Conservation (phyloP, 2,329 filamentous ascomycete species). For the Microcyclosporella mali region DNA sequence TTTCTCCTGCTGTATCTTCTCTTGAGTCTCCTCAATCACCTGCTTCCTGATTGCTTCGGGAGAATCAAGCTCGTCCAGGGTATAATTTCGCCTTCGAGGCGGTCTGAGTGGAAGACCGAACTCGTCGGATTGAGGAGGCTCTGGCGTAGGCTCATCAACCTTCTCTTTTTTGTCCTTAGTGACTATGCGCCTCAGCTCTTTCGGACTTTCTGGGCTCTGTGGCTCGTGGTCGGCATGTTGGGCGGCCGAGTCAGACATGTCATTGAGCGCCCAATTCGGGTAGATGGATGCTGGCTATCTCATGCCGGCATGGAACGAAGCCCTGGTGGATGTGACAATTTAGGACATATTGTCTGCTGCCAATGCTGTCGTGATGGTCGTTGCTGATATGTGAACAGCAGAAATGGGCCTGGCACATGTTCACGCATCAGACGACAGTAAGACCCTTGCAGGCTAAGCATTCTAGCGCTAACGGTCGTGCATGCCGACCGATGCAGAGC, state of each 20-base stretch:
- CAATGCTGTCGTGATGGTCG: too few species aligned
- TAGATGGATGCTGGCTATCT: not conserved
- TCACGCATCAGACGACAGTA: too few species aligned
- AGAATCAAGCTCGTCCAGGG: conserved; percentile 21
- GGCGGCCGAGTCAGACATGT: not conserved
- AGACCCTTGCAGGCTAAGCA: not conserved
- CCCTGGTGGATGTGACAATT: too few species aligned
- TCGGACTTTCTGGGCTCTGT: not conserved
- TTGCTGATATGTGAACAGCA: too few species aligned
- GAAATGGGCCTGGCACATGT: too few species aligned
- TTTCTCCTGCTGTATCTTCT: conserved; percentile 9
- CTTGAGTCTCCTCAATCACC: conserved; percentile 18
- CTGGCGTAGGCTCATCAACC: conserved; percentile 17
- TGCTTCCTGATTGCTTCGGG: conserved; percentile 18
- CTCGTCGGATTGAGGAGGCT: conserved; percentile 30
- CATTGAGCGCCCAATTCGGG: conserved; percentile 1
- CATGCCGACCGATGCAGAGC: conserved; percentile 9
- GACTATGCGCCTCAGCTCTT: conserved; percentile 10
- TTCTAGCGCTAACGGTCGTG: conserved; percentile 5
- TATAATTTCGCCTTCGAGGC: conserved; percentile 25
- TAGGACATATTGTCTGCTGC: too few species aligned
- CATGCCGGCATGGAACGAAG: not conserved
- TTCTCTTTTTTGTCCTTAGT: conserved; percentile 14
- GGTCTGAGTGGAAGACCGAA: conserved; percentile 34
- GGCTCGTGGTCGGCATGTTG: not conserved